Conservation (phyloP, 78 protist species). For the Dictyostelium capitatum region DNA sequence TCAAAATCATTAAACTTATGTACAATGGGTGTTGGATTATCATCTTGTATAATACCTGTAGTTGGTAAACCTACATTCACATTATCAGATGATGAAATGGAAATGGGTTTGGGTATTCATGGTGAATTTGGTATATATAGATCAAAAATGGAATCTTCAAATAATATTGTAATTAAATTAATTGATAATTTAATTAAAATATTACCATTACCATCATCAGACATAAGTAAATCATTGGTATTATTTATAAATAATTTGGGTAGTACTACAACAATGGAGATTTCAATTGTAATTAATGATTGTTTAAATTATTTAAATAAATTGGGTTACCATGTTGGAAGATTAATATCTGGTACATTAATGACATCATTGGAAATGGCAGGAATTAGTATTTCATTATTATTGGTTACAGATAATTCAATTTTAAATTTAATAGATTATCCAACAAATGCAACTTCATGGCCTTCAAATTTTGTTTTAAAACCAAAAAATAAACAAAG, state of each 20-base stretch:
- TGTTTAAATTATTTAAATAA: constrained; percentile 5
- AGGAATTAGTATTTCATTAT: constrained; percentile 62
- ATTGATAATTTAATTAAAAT: constrained; percentile 18
- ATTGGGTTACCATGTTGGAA: background rate
- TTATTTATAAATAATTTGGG: constrained; percentile 69
- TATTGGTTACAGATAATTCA: background rate
- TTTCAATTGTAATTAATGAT: background rate
- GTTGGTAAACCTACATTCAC: constrained; percentile 46
- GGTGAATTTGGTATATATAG: constrained; percentile 71
- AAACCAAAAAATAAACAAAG: background rate
- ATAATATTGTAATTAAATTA: background rate
- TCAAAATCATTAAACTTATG: background rate
- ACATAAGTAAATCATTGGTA: background rate
- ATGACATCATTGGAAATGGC: constrained; percentile 82
- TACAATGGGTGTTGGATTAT: constrained; percentile 69
- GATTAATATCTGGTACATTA: constrained; percentile 34
- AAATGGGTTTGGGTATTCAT: constrained; percentile 88
- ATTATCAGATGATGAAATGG: constrained; percentile 51
- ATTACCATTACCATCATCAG: no score
- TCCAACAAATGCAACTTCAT: constrained; percentile 24
- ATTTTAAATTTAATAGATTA: background rate
- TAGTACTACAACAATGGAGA: constrained; percentile 59
- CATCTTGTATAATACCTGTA: constrained; percentile 82
- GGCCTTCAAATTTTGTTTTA: constrained; percentile 41
- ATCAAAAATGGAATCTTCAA: background rate